phyloP scores from a whole-genome alignment of 2,329 filamentous ascomycete species.

The Periconia macrospinosa region DNA sequence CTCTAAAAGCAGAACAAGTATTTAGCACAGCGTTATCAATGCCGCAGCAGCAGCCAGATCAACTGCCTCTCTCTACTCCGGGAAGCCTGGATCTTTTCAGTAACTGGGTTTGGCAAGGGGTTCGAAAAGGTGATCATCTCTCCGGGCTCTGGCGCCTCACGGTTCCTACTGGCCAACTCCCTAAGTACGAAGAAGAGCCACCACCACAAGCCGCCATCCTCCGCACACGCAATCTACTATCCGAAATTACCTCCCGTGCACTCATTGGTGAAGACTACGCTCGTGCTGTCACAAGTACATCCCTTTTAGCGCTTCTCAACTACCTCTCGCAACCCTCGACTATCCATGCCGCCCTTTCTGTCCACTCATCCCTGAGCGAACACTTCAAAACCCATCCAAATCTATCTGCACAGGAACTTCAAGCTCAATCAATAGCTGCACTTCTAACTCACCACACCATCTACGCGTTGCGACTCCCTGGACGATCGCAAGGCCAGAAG shows the following conservation, averaged over 20 bases:
- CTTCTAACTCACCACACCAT: constrained; percentile 69
- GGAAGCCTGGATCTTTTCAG: constrained; percentile 54
- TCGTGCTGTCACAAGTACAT: constrained; percentile 57
- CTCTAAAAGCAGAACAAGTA: constrained; percentile 63
- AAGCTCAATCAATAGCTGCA: constrained; percentile 69
- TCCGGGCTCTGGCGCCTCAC: constrained; percentile 40
- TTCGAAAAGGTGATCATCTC: constrained; percentile 48
- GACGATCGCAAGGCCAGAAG: background rate
- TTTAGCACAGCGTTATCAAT: constrained; percentile 68
- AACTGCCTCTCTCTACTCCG: constrained; percentile 55
- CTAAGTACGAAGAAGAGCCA: constrained; percentile 1
- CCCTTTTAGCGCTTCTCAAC: constrained; percentile 65
- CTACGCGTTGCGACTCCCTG: constrained; percentile 39
- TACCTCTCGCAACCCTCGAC: constrained; percentile 60
- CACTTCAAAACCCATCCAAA: constrained; percentile 11
- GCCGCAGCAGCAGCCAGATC: constrained; percentile 44
- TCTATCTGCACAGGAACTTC: constrained; percentile 56
- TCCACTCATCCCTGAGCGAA: constrained; percentile 29
- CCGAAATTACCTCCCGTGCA: constrained; percentile 53
- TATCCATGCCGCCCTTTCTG: constrained; percentile 41
- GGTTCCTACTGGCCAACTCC: constrained; percentile 23
- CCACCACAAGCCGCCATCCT: constrained; percentile 18
- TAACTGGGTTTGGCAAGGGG: constrained; percentile 66
- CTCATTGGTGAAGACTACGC: constrained; percentile 50
- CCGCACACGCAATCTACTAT: constrained; percentile 14